A percentile compares a stretch with the other conserved stretches of the same genome.
These are phyloP conservation scores for Urtica urens DNA, from an alignment of 306 rosid genomes.

Conservation along the genomic window DNA sequence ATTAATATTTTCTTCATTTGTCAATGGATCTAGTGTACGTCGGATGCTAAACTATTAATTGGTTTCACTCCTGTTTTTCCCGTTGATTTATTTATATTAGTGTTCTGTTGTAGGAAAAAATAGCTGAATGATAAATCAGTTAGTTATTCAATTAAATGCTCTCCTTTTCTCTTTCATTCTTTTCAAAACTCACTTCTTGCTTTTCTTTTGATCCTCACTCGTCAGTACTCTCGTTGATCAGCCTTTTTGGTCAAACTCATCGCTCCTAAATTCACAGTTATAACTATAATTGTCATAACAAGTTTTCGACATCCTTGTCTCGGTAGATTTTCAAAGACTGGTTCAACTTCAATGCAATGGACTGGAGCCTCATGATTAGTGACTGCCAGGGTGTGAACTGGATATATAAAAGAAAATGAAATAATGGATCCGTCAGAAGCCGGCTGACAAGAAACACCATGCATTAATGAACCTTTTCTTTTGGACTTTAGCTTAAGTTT, in stretches of 20 bases:
- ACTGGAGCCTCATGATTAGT: no score
- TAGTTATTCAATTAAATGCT: conserved; percentile 2
- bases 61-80: conserved; percentile 19
- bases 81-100: neutral
- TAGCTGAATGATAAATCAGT: neutral
- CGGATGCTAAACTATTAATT: conserved; percentile 13
- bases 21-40: conserved; percentile 19
- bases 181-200: no score
- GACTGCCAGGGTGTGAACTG: no score
- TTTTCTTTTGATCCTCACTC: neutral
- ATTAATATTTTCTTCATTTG: neutral
- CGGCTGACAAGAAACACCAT: conserved; percentile 3
- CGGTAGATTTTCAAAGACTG: no score
- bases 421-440: no score
- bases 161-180: neutral
- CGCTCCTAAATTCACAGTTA: no score
- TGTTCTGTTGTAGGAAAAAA: neutral
- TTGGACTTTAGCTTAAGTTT: conserved; percentile 5
- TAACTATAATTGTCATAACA: no score
- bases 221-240: neutral
- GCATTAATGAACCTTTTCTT: conserved; percentile 1
- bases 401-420: no score
- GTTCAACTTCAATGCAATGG: no score
- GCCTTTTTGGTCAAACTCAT: no score
- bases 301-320: no score